A percentile compares a stretch with the other conserved stretches of the same genome.
These are phyloP conservation scores for Cochlearia excelsa DNA, from an alignment of 345 rosid genomes.

Conservation along the genomic window DNA sequence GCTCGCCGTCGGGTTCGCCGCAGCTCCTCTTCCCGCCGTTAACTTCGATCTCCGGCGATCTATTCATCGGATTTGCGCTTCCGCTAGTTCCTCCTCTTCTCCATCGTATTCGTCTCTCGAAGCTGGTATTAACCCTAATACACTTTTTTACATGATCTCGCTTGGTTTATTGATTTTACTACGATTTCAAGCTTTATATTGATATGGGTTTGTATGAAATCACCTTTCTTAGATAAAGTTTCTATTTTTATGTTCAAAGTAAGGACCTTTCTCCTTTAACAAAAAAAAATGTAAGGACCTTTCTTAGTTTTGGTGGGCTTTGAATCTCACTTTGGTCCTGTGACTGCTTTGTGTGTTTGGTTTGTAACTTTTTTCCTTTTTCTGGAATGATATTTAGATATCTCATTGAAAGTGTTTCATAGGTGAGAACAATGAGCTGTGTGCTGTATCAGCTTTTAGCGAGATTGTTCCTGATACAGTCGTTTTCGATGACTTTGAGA, in stretches of 20 bases:
- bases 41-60: constrained; percentile 43
- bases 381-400: neutral
- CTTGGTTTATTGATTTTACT: neutral
- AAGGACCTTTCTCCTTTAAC: neutral
- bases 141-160: constrained; percentile 10
- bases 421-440: constrained; percentile 67
- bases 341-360: constrained; percentile 1
- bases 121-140: constrained; percentile 40
- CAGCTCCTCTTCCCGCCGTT: constrained; percentile 43
- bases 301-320: neutral
- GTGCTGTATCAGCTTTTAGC: constrained; percentile 79
- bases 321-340: neutral
- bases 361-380: neutral
- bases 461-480: constrained; percentile 95
- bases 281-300: neutral
- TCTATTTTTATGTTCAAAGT: constrained; percentile 4
- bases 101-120: constrained; percentile 58
- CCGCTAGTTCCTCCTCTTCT: constrained; percentile 46
- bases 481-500: constrained; percentile 88
- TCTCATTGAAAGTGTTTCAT: neutral
- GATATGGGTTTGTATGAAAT: neutral
- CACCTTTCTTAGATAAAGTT: constrained; percentile 15
- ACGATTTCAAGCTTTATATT: neutral
- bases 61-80: constrained; percentile 55
- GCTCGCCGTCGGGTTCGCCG: constrained; percentile 29